These are phyloP conservation scores for Herpetospermum pedunculosum DNA, from an alignment of 306 rosid species.

Conservation along the genomic window DNA sequence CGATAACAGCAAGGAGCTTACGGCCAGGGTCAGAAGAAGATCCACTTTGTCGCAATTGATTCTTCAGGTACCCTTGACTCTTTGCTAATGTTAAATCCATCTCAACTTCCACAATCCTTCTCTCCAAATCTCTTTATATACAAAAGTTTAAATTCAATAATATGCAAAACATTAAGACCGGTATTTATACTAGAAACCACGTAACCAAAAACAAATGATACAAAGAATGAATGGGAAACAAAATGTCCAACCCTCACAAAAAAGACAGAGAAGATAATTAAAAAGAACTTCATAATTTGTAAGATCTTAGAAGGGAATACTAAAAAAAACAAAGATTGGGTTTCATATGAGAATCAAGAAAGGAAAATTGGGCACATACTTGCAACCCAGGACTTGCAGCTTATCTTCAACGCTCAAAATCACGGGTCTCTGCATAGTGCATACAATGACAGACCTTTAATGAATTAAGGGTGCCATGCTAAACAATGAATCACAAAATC, in stretches of 20 bases:
- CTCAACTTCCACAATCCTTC: conserved; percentile 91
- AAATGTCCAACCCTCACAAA: neutral
- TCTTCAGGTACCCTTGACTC: conserved; percentile 92
- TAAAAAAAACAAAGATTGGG: neutral
- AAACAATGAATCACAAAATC: neutral
- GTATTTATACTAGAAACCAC: neutral
- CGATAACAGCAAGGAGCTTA: conserved; percentile 81
- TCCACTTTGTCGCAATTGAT: conserved; percentile 27
- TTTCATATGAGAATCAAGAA: neutral
- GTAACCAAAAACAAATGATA: neutral
- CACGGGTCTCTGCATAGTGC: conserved; percentile 72
- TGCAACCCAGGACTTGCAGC: conserved; percentile 73
- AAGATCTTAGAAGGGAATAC: neutral
- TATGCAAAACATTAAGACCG: neutral
- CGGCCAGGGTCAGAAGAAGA: conserved; percentile 55
- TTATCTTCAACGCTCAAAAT: conserved; percentile 84
- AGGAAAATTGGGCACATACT: conserved; percentile 24
- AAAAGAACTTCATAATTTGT: conserved; percentile 1
- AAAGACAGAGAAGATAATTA: neutral
- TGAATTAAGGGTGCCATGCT: neutral
- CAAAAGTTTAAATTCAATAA: neutral
- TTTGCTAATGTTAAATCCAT: conserved; percentile 87
- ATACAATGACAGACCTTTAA: conserved; percentile 1
- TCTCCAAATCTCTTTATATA: conserved; percentile 62
- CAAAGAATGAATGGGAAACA: neutral